These are phyloP conservation scores for Paecilomyces fulvus DNA, from an alignment of 2,329 filamentous ascomycete species.

Conservation along the genomic window DNA sequence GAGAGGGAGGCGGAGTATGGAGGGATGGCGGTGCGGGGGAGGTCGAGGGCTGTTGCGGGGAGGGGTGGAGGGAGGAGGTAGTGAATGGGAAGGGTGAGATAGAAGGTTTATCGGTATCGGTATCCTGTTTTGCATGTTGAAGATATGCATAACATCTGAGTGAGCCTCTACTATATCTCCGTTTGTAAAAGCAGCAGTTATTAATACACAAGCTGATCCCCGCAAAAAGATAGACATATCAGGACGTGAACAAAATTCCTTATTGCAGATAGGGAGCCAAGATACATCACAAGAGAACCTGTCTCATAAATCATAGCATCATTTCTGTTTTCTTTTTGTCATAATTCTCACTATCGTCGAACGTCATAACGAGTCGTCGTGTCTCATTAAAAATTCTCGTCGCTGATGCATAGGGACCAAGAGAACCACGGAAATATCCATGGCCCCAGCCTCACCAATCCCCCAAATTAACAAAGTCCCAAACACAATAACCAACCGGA, in stretches of 20 bases:
- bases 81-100: not conserved
- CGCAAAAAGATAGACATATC: not conserved
- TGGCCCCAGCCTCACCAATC: not conserved
- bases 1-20: slow-evolving; percentile 23
- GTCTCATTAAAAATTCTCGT: not conserved
- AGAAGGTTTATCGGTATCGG: not conserved
- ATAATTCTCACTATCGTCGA: not conserved
- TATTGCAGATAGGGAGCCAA: not conserved
- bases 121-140: too few relatives aligned
- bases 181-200: not conserved
- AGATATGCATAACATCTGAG: too few relatives aligned
- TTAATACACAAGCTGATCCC: not conserved
- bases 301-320: not conserved
- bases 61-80: not conserved
- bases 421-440: not conserved
- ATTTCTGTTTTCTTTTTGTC: not conserved
- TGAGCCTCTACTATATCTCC: not conserved
- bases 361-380: not conserved
- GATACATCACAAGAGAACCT: not conserved
- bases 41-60: slow-evolving; percentile 10
- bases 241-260: not conserved
- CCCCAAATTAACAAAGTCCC: not conserved
- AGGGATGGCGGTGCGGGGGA: slow-evolving; percentile 23
- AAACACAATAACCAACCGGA: not conserved
- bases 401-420: not conserved